A percentile compares a stretch with the other conserved stretches of the same genome.
Conservation (phyloP, 1,284 basidiomycete species). For the Coniophora puteana region DNA sequence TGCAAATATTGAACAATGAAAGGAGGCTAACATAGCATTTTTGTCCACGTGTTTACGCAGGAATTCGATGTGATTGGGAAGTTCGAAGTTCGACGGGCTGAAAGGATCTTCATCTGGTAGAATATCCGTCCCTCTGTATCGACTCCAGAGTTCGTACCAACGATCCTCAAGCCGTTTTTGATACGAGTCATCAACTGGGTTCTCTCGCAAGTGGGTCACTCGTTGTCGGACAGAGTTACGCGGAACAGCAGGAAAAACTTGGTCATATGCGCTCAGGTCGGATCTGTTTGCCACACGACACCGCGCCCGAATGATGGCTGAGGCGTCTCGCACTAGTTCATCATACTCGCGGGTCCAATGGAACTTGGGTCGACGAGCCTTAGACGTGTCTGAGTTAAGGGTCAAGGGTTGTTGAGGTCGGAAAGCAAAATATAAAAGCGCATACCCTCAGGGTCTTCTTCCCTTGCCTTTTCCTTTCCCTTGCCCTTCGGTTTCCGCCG, state of each 20-base stretch:
- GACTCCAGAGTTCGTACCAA: constrained; percentile 77
- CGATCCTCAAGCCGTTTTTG: constrained; percentile 75
- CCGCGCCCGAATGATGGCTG: constrained; percentile 78
- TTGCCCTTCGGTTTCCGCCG: constrained; percentile 24
- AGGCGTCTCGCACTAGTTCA: constrained; percentile 81
- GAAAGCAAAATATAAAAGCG: constrained; percentile 1
- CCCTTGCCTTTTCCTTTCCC: constrained; percentile 37
- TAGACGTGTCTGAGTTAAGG: constrained; percentile 9
- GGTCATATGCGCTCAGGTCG: constrained; percentile 69
- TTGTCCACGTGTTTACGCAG: constrained; percentile 82
- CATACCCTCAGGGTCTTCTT: constrained; percentile 22
- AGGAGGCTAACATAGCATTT: constrained; percentile 65
- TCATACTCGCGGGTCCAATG: constrained; percentile 85
- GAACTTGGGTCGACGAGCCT: constrained; percentile 57
- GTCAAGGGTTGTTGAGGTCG: constrained; percentile 3
- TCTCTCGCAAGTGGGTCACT: constrained; percentile 54
- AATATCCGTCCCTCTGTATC: constrained; percentile 60
- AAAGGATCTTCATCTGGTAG: constrained; percentile 72
- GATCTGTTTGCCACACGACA: constrained; percentile 57
- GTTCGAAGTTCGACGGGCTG: constrained; percentile 71
- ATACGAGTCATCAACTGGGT: constrained; percentile 70
- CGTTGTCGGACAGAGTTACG: constrained; percentile 67
- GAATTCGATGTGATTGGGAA: constrained; percentile 75
- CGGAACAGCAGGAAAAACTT: constrained; percentile 74
- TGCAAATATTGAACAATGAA: background rate